A percentile compares a stretch with the other conserved stretches of the same genome.
phyloP scores from a whole-genome alignment of 2,329 filamentous ascomycete genomes.

The Claviceps lovelessii region DNA sequence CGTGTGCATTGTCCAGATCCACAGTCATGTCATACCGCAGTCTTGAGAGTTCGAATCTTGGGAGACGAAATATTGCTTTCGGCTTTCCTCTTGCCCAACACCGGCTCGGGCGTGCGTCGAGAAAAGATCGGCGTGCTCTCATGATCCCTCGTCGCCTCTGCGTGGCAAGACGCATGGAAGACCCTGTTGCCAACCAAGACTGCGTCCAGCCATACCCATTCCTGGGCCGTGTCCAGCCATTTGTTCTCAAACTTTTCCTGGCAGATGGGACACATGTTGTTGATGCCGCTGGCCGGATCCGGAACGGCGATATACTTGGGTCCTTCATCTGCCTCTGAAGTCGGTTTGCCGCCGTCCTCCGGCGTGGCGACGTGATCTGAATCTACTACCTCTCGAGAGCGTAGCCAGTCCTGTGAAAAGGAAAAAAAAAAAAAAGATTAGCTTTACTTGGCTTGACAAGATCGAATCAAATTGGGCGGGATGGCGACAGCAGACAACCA shows the following conservation, averaged over 20 bases:
- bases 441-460: not conserved
- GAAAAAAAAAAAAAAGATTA: too few species aligned
- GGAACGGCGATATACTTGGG: conserved; percentile 72
- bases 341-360: conserved; percentile 19
- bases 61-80: conserved; percentile 37
- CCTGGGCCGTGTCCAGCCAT: conserved; percentile 84
- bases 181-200: conserved; percentile 62
- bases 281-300: conserved; percentile 58
- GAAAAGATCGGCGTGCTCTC: conserved; percentile 28
- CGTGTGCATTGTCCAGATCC: not conserved
- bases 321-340: conserved; percentile 23
- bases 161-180: conserved; percentile 82
- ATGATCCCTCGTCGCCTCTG: conserved; percentile 60
- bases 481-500: not conserved
- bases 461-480: not conserved
- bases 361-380: conserved; percentile 30
- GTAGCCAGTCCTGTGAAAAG: conserved; percentile 64
- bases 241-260: conserved; percentile 88
- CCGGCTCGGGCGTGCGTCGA: conserved; percentile 45
- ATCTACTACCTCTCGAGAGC: conserved; percentile 67
- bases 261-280: conserved; percentile 79
- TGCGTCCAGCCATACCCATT: conserved; percentile 94
- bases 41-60: conserved; percentile 18
- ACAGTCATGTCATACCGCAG: conserved; percentile 13
- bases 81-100: conserved; percentile 62